A percentile compares a stretch with the other conserved stretches of the same genome.
phyloP scores from a whole-genome alignment of 345 rosid genomes.

The Melaleuca alternifolia region DNA sequence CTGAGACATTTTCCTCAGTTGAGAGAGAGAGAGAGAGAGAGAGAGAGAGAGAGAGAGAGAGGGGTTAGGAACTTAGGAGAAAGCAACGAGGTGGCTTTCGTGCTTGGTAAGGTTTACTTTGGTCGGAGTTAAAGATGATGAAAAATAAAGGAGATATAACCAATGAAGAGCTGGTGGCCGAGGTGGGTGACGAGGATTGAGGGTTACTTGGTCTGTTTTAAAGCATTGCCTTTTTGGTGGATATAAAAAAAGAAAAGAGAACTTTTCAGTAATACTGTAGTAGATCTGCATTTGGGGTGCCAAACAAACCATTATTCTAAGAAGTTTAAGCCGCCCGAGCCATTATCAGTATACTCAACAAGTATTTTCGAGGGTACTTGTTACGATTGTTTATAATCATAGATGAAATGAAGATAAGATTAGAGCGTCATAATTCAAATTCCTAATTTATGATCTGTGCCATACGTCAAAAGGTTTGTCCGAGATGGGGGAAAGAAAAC shows the following conservation, averaged over 20 bases:
- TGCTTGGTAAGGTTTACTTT: background rate
- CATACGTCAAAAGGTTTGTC: background rate
- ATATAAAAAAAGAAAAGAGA: background rate
- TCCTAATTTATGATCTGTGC: background rate
- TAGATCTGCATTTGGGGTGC: too few relatives aligned
- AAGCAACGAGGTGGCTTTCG: background rate
- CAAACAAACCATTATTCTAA: too few relatives aligned
- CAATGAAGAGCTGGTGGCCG: background rate
- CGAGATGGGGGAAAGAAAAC: accelerated
- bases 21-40: background rate
- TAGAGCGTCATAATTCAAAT: background rate
- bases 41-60: constrained; percentile 3
- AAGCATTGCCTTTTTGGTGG: background rate
- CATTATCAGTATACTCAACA: too few relatives aligned
- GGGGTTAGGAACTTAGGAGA: background rate
- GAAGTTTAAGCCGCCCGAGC: too few relatives aligned
- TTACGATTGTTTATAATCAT: background rate
- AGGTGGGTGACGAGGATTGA: background rate
- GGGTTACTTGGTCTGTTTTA: background rate
- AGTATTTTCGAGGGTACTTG: too few relatives aligned
- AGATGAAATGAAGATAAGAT: background rate
- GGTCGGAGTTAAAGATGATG: background rate
- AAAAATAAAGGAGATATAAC: background rate
- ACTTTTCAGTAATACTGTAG: too few relatives aligned
- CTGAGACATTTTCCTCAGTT: background rate